Base-by-base conservation (phyloP, 1,284 basidiomycete genomes). In the Clitocybe nebularis region DNA sequence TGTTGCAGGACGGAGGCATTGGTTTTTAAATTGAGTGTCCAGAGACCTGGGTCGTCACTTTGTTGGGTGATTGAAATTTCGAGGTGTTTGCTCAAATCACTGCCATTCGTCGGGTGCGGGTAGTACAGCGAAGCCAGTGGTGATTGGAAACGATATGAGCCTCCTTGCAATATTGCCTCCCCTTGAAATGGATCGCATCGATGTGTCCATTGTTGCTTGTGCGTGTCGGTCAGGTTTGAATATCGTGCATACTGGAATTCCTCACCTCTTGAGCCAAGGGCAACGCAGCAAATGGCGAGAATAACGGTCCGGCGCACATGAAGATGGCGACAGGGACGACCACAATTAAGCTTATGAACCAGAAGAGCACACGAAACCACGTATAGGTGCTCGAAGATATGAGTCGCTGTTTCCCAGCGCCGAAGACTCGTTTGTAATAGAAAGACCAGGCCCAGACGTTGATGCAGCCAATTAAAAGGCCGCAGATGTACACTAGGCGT, bases 121-220 rank as follows among this genome's bases (percentile, higher is more conserved):
- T 32, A 37, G 28, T 16, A n/a, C 23, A 41, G 11, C 25, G 30
- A 30, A 32, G 28, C n/a, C 20, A 36, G 5, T 29, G 26, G 19
- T 17, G 39, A 16, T 14, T 16, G 16, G 16, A 19, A 30, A 4
- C 22, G 3, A 9, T 40, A 33, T 7, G 39, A 40, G 6, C 7
- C 28, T 17, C 44, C 46, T 11, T 41, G 19, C 16, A 51, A 19
- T 8, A 46, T 44, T 9, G 39, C 49, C 43, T 48, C 49, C 24
- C 43, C 49, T 4, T 19, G 29, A 22, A 39, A 51, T 3, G 16
- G 7, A 23, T 48, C 34, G 16, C 49, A 51, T 10, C 38, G 33
- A 34, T 46, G 43, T 4, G 17, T 20, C 49, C 49, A 51, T 44
- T 51, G 44, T 24, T 41, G 21, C 46, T 51, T 26, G 0, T 16